Evolutionary conservation across 306 rosid genomes (phyloP), one percentile per base, ranked within the genome.

Genomic region (Begonia masoniana): DNA sequence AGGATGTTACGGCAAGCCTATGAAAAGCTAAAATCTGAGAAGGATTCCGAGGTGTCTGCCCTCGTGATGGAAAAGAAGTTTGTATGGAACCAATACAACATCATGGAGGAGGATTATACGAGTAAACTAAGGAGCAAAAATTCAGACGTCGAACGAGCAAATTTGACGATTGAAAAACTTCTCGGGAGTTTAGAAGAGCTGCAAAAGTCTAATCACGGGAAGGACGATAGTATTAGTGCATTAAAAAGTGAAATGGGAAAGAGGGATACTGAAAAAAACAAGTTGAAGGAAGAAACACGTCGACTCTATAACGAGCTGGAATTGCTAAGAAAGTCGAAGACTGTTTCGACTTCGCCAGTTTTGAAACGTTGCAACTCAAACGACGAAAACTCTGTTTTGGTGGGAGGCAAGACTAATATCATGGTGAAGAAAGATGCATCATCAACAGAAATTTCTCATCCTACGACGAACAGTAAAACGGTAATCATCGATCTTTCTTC

Each of bases 1-100:
- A 71, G 64, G 60, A 74, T 62, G 55, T 67, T 78, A 69, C 74
- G 51, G 71, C 60, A 49, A 57, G 87, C 83, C 50, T 56, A 52
- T 39, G 84, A 86, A 62, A 79, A 78, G 71, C 86, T 81, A 69
- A 63, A 62, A 43, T 57, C 48, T 15, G 88, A 81, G 47, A 81
- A 70, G 71, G 56, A 55, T 67, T 73, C 76, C 0, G 88, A 82
- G 72, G 66, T 78, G 55, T 68, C 77, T 6, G 76, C 88, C 24
- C 76, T 88, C 15, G 51, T 80, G 77, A 69, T 82, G 7, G 49
- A 45, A n/a, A 45, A 45, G 49, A 45, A 45, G 4, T 45, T 45
- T 45, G 49, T 45, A 45, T 45, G 49, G 49, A 45, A 45, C 14
- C 49, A 45, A n/a, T 45, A 45, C 15, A 45, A 12, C 49, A 45